These are phyloP conservation scores for Bretschneidera sinensis DNA, from an alignment of 345 rosid species.

Conservation along the genomic window DNA sequence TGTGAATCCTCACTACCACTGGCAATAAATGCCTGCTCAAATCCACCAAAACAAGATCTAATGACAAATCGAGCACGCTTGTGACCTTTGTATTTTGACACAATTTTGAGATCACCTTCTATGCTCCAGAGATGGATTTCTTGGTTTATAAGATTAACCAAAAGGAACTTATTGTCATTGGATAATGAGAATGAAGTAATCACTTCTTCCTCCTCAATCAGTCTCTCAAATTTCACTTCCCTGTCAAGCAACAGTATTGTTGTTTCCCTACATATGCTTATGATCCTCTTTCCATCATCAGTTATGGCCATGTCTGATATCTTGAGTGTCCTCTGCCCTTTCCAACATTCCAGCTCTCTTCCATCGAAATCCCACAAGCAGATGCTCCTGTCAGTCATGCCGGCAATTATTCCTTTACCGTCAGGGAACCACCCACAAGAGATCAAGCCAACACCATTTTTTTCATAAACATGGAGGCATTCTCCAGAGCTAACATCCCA, in stretches of 20 bases:
- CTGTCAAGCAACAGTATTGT: slow-evolving; percentile 52
- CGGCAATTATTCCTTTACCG: slow-evolving; percentile 46
- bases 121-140: slow-evolving; percentile 74
- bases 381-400: slow-evolving; percentile 58
- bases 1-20: slow-evolving; percentile 79
- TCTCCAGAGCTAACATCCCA: slow-evolving; percentile 64
- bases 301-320: slow-evolving; percentile 66
- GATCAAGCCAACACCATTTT: slow-evolving; percentile 43
- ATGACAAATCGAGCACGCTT: slow-evolving; percentile 52
- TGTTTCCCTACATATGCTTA: slow-evolving; percentile 48
- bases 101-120: slow-evolving; percentile 47
- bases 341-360: slow-evolving; percentile 62
- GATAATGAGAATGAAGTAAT: slow-evolving; percentile 70
- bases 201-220: slow-evolving; percentile 56
- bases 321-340: slow-evolving; percentile 52
- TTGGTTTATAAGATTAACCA: slow-evolving; percentile 58
- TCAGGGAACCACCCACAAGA: slow-evolving; percentile 73
- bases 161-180: slow-evolving; percentile 44
- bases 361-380: slow-evolving; percentile 72
- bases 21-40: slow-evolving; percentile 52
- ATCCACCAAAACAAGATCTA: slow-evolving; percentile 75
- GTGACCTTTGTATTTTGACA: slow-evolving; percentile 59
- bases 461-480: slow-evolving; percentile 49
- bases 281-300: slow-evolving; percentile 60
- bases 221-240: slow-evolving; percentile 45